These are phyloP conservation scores for Neurospora africana DNA, from an alignment of 495 filamentous ascomycete species.

Conservation along the genomic window DNA sequence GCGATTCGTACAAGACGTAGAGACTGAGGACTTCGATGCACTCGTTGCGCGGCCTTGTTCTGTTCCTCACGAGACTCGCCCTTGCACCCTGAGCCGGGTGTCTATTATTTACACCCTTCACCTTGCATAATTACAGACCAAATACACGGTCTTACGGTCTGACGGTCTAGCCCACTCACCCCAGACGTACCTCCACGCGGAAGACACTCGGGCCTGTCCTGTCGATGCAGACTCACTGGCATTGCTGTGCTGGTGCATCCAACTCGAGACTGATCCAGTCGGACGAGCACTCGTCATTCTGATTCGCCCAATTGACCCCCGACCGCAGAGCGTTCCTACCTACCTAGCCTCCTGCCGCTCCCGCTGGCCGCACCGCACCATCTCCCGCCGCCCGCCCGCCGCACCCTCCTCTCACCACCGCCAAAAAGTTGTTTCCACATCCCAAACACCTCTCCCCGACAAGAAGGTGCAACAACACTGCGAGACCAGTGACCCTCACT, in stretches of 20 bases:
- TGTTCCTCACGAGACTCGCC: background rate
- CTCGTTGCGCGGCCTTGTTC: background rate
- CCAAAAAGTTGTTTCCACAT: slow-evolving; percentile 9
- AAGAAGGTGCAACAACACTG: slow-evolving; percentile 14
- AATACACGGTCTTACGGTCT: background rate
- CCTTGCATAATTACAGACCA: background rate
- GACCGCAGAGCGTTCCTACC: background rate
- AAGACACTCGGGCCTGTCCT: slow-evolving; percentile 1
- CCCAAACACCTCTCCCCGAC: background rate
- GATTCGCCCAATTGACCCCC: slow-evolving; percentile 25
- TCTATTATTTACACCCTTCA: background rate
- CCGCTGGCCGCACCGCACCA: slow-evolving; percentile 13
- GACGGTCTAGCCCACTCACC: background rate
- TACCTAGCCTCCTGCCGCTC: slow-evolving; percentile 17
- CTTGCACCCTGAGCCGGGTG: background rate
- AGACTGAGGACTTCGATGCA: background rate
- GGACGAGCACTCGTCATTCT: slow-evolving; percentile 15
- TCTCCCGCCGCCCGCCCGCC: slow-evolving; percentile 17
- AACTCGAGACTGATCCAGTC: slow-evolving; percentile 6
- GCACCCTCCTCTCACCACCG: slow-evolving; percentile 18
- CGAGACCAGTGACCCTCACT: slow-evolving; percentile 16
- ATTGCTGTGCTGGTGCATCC: slow-evolving; percentile 13
- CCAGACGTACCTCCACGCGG: background rate
- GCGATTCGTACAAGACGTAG: background rate
- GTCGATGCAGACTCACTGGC: slow-evolving; percentile 1